These are phyloP conservation scores for Backusella tuberculispora DNA, from an alignment of 192 early-diverging fungal genomes.

Conservation along the genomic window DNA sequence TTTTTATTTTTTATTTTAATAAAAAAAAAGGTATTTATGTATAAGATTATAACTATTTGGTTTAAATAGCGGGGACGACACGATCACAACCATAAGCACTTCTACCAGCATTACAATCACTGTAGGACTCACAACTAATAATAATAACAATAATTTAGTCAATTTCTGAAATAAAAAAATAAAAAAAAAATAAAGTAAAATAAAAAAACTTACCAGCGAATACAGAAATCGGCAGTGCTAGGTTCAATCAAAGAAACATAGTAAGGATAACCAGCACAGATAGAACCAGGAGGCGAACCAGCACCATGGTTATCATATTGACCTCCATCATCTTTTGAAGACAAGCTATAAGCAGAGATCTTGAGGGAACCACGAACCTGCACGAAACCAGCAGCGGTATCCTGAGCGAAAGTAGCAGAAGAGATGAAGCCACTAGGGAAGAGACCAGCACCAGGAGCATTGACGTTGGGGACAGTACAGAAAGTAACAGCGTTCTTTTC, in stretches of 20 bases:
- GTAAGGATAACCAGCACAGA: constrained; percentile 37
- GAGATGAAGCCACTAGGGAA: constrained; percentile 41
- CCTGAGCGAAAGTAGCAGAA: constrained; percentile 30
- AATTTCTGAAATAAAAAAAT: constrained; percentile 9
- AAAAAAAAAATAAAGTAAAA: too few relatives aligned
- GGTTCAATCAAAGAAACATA: constrained; percentile 48
- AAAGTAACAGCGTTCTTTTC: constrained; percentile 52
- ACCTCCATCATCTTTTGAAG: constrained; percentile 37
- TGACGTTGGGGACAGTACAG: constrained; percentile 42
- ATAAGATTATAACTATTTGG: neutral
- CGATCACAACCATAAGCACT: constrained; percentile 58
- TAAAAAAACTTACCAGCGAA: constrained; percentile 35
- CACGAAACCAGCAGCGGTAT: constrained; percentile 40
- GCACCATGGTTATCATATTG: constrained; percentile 43
- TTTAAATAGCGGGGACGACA: constrained; percentile 62
- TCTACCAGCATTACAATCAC: constrained; percentile 48
- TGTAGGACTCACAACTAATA: constrained; percentile 38
- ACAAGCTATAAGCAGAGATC: constrained; percentile 34
- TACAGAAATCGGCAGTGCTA: constrained; percentile 39
- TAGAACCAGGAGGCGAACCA: constrained; percentile 29
- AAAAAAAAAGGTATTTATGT: too few relatives aligned
- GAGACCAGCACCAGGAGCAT: constrained; percentile 43
- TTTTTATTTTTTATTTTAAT: too few relatives aligned
- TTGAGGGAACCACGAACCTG: constrained; percentile 44
- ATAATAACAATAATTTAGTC: neutral